A percentile compares a stretch with the other conserved stretches of the same genome.
phyloP scores from a whole-genome alignment of 495 filamentous ascomycete genomes.

The Arthonia radiata region DNA sequence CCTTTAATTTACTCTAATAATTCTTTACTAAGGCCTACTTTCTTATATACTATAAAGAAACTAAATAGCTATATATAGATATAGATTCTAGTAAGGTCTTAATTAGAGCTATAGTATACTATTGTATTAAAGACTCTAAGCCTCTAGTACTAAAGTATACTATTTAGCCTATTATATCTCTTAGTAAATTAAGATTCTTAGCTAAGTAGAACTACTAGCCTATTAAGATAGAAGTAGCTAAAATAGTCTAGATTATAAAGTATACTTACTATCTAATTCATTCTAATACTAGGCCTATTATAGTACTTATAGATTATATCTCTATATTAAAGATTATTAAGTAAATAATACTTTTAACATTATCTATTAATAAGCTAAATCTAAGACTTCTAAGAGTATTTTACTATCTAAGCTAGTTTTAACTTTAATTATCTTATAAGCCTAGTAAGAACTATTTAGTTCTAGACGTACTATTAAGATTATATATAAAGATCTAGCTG shows the following conservation, averaged over 20 bases:
- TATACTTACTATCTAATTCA: slow-evolving; percentile 1
- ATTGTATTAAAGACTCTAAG: slow-evolving; percentile 2
- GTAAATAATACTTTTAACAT: slow-evolving; percentile 1
- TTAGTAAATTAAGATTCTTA: slow-evolving; percentile 1
- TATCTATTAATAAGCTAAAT: neutral
- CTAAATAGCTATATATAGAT: slow-evolving; percentile 2
- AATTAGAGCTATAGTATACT: slow-evolving; percentile 1
- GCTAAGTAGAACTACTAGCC: slow-evolving; percentile 2
- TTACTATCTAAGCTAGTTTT: too few relatives aligned
- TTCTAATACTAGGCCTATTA: neutral
- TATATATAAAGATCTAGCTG: too few relatives aligned
- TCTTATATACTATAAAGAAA: slow-evolving; percentile 2
- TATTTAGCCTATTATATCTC: slow-evolving; percentile 1
- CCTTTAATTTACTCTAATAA: too few relatives aligned
- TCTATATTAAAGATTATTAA: slow-evolving; percentile 1
- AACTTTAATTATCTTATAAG: too few relatives aligned
- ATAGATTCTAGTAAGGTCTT: slow-evolving; percentile 1
- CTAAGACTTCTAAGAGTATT: too few relatives aligned
- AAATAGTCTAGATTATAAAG: slow-evolving; percentile 3
- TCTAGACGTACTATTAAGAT: too few relatives aligned
- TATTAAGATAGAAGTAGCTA: slow-evolving; percentile 1
- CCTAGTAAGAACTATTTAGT: too few relatives aligned
- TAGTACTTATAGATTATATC: slow-evolving; percentile 1
- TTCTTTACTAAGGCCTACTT: neutral
- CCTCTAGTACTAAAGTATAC: neutral